phyloP scores from a whole-genome alignment of 1,284 basidiomycete species.

The Naganishia sp. region DNA sequence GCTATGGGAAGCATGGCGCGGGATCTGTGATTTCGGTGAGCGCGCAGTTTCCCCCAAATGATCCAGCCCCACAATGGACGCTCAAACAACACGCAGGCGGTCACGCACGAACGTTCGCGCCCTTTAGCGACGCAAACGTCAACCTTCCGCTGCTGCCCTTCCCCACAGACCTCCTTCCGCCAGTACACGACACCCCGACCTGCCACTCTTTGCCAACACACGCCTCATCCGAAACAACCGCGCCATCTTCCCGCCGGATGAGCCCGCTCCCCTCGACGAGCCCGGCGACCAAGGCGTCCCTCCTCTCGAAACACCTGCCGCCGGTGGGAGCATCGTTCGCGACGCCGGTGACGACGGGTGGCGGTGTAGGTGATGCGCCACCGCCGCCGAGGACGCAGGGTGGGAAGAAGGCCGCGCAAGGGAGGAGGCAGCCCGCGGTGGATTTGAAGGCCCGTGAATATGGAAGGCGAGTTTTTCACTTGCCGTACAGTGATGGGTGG shows the following conservation, averaged over 20 bases:
- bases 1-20: constrained; percentile 92
- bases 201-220: constrained; percentile 19
- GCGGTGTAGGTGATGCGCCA: background rate
- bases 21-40: constrained; percentile 77
- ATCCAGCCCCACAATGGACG: too few species aligned
- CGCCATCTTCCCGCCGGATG: constrained; percentile 5
- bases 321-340: background rate
- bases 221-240: constrained; percentile 20
- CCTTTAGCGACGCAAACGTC: constrained; percentile 23
- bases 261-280: constrained; percentile 17
- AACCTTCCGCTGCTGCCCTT: constrained; percentile 24
- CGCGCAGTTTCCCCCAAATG: constrained; percentile 30
- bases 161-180: constrained; percentile 30
- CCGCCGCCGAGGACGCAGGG: constrained; percentile 5
- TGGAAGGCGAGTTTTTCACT: background rate
- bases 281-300: constrained; percentile 22
- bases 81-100: background rate
- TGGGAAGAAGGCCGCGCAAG: background rate
- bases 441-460: constrained; percentile 7
- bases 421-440: background rate
- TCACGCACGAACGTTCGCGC: constrained; percentile 16
- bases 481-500: background rate
- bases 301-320: background rate
- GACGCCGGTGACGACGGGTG: constrained; percentile 5
- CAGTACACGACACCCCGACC: background rate